These are phyloP conservation scores for Eragrostis curvula DNA, from an alignment of 176 grass and related monocot species.

Conservation along the genomic window DNA sequence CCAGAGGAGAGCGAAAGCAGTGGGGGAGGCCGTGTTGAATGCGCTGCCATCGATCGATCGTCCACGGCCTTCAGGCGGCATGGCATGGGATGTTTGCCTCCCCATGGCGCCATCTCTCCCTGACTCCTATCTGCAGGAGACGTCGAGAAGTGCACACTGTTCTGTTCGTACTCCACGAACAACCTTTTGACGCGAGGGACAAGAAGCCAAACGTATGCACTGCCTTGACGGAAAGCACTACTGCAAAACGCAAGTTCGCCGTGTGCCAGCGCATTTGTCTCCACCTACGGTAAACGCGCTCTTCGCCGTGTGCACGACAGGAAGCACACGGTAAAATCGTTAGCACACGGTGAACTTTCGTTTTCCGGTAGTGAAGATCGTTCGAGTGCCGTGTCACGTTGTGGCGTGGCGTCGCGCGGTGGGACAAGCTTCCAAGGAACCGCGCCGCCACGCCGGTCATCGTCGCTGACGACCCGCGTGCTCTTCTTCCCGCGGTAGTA, in stretches of 20 bases:
- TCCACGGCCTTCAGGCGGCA: conserved; percentile 16
- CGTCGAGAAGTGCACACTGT: no score
- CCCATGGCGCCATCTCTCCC: neutral
- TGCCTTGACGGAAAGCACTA: neutral
- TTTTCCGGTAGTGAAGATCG: no score
- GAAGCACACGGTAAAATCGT: no score
- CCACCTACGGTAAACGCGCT: no score
- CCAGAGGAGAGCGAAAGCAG: neutral
- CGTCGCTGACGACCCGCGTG: neutral
- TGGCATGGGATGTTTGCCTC: conserved; percentile 32
- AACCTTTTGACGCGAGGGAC: neutral
- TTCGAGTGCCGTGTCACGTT: neutral
- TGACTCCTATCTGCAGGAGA: neutral
- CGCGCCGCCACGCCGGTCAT: neutral
- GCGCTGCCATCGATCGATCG: conserved; percentile 27
- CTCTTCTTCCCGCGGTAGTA: neutral
- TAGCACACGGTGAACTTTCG: no score
- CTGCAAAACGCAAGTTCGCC: no score
- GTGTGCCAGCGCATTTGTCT: no score
- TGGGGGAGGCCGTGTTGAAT: conserved; percentile 29
- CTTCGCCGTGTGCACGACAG: no score
- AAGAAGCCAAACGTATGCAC: neutral
- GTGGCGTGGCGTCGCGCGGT: neutral
- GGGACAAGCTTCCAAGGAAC: neutral
- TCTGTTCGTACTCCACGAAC: no score